Evolutionary conservation across 345 rosid species (phyloP).

Genomic region (Leavenworthia alabamica): DNA sequence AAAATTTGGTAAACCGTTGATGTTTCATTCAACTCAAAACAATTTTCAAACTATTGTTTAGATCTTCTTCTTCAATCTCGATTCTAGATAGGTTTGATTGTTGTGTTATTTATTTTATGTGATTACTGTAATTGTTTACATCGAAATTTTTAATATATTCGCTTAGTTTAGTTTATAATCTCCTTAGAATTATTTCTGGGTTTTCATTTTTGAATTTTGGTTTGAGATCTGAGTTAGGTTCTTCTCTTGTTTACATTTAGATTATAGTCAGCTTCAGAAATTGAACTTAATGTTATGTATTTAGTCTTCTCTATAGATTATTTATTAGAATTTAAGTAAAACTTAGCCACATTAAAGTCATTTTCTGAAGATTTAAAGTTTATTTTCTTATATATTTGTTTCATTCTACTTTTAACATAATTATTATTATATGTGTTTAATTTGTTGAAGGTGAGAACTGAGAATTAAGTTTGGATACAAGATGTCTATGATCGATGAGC

Average conservation of each 20-base stretch:
- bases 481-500: slow-evolving; percentile 72
- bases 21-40: not conserved
- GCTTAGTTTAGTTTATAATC: not conserved
- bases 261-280: not conserved
- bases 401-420: no score
- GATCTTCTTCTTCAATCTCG: slow-evolving; percentile 3
- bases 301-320: not conserved
- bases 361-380: not conserved
- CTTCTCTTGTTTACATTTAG: slow-evolving; percentile 1
- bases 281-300: not conserved
- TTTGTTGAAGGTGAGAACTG: not conserved
- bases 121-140: not conserved
- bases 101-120: not conserved
- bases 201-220: not conserved
- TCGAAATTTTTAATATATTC: not conserved
- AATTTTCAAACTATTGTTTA: not conserved
- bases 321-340: not conserved
- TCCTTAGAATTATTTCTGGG: not conserved
- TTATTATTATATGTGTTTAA: not conserved
- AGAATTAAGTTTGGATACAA: not conserved
- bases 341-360: not conserved
- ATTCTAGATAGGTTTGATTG: not conserved
- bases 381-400: not conserved
- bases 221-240: slow-evolving; percentile 7
- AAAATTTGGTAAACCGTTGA: slow-evolving; percentile 14